These are phyloP conservation scores for Pseudomonodictys pantanalensis DNA, from an alignment of 495 filamentous ascomycete genomes.

Conservation along the genomic window DNA sequence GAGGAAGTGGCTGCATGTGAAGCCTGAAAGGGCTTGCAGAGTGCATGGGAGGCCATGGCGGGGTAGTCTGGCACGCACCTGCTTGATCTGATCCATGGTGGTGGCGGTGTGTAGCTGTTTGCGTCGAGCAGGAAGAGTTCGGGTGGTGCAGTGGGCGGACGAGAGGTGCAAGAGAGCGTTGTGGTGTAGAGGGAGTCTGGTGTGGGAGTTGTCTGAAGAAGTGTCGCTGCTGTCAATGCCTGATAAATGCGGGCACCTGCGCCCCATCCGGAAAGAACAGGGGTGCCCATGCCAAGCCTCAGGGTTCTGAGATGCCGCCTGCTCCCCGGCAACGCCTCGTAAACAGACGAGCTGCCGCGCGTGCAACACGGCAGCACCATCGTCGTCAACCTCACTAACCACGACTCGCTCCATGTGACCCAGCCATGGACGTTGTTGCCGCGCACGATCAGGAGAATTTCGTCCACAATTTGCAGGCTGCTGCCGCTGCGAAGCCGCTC, in stretches of 20 bases:
- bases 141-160: no score
- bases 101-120: neutral
- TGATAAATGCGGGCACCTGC: no score
- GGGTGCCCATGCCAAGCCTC: no score
- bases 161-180: constrained; percentile 8
- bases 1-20: no score
- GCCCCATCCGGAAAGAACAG: no score
- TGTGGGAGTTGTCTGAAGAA: neutral
- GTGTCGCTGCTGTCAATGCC: no score
- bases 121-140: neutral
- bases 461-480: constrained; percentile 69
- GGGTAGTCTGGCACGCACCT: constrained; percentile 54
- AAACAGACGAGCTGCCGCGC: constrained; percentile 13
- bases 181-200: neutral
- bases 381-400: constrained; percentile 1
- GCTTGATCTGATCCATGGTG: constrained; percentile 72
- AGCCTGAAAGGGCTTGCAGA: neutral
- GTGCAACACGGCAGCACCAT: constrained; percentile 2
- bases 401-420: constrained; percentile 29
- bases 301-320: no score
- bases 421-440: constrained; percentile 64
- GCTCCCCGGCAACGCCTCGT: constrained; percentile 22
- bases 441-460: constrained; percentile 86
- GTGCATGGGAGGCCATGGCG: constrained; percentile 19
- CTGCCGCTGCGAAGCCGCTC: constrained; percentile 73